A percentile compares a stretch with the other conserved stretches of the same genome.
These are phyloP conservation scores for Cynara cardunculus DNA, from an alignment of 129 eudicot species.

Conservation along the genomic window DNA sequence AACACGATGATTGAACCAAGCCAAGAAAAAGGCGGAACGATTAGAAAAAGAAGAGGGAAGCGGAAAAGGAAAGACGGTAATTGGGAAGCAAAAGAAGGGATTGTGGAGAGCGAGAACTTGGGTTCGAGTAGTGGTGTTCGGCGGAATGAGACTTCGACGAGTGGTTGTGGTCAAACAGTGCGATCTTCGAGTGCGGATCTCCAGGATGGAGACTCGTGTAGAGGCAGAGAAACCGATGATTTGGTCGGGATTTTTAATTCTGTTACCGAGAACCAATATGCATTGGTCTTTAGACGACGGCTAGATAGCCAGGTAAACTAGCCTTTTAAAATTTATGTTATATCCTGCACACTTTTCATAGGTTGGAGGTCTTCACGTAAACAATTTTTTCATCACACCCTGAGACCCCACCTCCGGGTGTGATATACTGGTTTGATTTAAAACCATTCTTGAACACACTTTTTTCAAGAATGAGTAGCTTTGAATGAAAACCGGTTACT, in stretches of 20 bases:
- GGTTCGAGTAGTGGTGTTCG: slow-evolving; percentile 34
- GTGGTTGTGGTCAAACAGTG: slow-evolving; percentile 24
- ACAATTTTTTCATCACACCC: not conserved
- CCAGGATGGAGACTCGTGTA: slow-evolving; percentile 18
- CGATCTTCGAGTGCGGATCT: slow-evolving; percentile 28
- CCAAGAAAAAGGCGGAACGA: slow-evolving; percentile 33
- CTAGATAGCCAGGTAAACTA: slow-evolving; percentile 82
- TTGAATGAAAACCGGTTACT: too few species aligned
- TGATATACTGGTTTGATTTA: too few species aligned
- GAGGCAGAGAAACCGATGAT: slow-evolving; percentile 27
- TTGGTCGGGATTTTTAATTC: slow-evolving; percentile 57
- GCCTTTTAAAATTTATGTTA: not conserved
- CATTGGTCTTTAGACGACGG: slow-evolving; percentile 65
- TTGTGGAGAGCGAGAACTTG: slow-evolving; percentile 54
- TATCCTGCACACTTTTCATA: not conserved
- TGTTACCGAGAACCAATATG: slow-evolving; percentile 52
- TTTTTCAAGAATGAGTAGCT: not conserved
- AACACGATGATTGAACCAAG: slow-evolving; percentile 20
- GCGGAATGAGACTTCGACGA: slow-evolving; percentile 48
- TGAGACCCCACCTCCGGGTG: not conserved
- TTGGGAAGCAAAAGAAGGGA: slow-evolving; percentile 52
- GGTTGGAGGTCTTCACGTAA: not conserved
- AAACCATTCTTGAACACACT: not conserved
- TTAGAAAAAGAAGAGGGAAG: slow-evolving; percentile 75
- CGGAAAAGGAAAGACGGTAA: slow-evolving; percentile 72